Evolutionary conservation across 495 filamentous ascomycete genomes (phyloP).

Genomic region (Friedmanniomyces simplex): DNA sequence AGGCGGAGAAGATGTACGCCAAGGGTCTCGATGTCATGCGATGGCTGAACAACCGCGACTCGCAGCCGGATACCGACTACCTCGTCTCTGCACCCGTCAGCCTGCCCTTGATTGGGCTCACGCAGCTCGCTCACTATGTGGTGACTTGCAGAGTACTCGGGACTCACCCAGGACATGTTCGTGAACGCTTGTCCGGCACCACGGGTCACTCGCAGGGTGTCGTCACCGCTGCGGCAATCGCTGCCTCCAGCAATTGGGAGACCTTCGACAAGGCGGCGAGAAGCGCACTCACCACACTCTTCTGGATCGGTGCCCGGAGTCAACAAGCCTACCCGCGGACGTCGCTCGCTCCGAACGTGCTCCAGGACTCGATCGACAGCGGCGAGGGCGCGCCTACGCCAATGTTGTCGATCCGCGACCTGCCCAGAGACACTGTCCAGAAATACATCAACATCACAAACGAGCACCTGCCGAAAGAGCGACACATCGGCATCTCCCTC

Average conservation of each 20-base stretch:
- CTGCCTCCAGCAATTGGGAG: slow-evolving; percentile 80
- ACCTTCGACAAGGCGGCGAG: slow-evolving; percentile 68
- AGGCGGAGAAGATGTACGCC: slow-evolving; percentile 86
- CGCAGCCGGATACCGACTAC: slow-evolving; percentile 89
- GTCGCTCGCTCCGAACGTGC: slow-evolving; percentile 76
- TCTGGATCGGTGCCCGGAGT: slow-evolving; percentile 98
- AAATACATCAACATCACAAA: slow-evolving; percentile 94
- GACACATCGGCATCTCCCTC: slow-evolving; percentile 89
- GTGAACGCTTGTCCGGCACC: slow-evolving; percentile 70
- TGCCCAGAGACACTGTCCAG: slow-evolving; percentile 73
- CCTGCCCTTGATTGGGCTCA: slow-evolving; percentile 89
- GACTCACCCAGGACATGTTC: slow-evolving; percentile 70
- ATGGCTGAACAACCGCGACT: slow-evolving; percentile 79
- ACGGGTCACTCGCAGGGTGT: slow-evolving; percentile 97
- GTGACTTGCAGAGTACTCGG: slow-evolving; percentile 87
- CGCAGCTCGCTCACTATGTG: slow-evolving; percentile 86
- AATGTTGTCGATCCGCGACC: slow-evolving; percentile 94
- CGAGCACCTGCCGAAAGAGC: slow-evolving; percentile 80
- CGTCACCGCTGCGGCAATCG: slow-evolving; percentile 84
- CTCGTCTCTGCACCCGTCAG: slow-evolving; percentile 95
- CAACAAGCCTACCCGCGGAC: slow-evolving; percentile 95
- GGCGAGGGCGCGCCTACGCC: slow-evolving; percentile 90
- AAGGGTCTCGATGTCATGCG: slow-evolving; percentile 89
- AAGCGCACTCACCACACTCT: slow-evolving; percentile 81
- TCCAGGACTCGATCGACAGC: slow-evolving; percentile 90